Evolutionary conservation across 2,329 filamentous ascomycete species (phyloP).

Genomic region (Fusarium tanahbumbuense): DNA sequence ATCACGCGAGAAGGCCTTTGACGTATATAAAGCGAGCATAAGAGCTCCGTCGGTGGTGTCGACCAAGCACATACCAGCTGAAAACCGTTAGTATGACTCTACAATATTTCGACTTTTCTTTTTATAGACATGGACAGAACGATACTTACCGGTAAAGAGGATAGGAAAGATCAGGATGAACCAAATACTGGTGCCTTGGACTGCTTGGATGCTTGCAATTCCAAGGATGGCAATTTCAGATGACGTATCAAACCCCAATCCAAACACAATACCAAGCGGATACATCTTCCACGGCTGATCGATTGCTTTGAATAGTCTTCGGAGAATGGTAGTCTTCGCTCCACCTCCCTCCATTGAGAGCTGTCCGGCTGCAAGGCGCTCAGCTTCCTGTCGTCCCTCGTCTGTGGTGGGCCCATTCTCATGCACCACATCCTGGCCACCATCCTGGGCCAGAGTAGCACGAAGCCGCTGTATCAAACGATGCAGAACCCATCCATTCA

Average conservation of each 20-base stretch:
- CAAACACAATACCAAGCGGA: slow-evolving; percentile 87
- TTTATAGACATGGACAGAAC: not conserved
- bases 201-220: slow-evolving; percentile 87
- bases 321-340: slow-evolving; percentile 63
- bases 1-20: slow-evolving; percentile 80
- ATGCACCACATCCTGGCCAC: not conserved
- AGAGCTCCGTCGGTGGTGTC: slow-evolving; percentile 93
- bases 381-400: slow-evolving; percentile 7
- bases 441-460: slow-evolving; percentile 38
- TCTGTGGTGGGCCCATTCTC: not conserved
- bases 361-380: not conserved
- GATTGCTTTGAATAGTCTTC: slow-evolving; percentile 79
- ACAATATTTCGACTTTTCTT: too few relatives aligned
- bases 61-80: slow-evolving; percentile 92
- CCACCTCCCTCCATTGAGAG: not conserved
- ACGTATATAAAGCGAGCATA: slow-evolving; percentile 95
- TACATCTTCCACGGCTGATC: slow-evolving; percentile 95
- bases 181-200: slow-evolving; percentile 90
- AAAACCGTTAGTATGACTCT: not conserved
- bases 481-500: slow-evolving; percentile 88
- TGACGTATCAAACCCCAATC: slow-evolving; percentile 93
- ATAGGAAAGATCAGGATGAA: slow-evolving; percentile 91
- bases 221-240: slow-evolving; percentile 93
- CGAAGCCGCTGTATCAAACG: slow-evolving; percentile 78
- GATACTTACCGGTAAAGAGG: slow-evolving; percentile 79